Base-by-base conservation (phyloP, 2,329 filamentous ascomycete species). In the Fusarium dlaminii region DNA sequence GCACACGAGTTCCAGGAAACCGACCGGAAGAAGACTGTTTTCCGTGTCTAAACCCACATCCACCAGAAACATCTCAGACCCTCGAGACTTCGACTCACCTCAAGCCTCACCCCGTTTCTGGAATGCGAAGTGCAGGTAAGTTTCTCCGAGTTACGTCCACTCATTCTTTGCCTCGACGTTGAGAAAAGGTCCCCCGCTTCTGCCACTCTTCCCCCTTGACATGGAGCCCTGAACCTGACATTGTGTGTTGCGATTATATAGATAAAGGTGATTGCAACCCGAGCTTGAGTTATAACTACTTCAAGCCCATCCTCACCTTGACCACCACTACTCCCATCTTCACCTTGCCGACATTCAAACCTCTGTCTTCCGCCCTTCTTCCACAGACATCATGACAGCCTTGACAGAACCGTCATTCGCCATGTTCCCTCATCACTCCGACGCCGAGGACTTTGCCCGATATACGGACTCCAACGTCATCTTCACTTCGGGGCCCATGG, bases 381-480 rank as follows among this genome's bases (percentile, higher is more conserved):
- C 55, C 49, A 48, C 71, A 63, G 55, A 59, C 63, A 80, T 54
- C 56, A 81, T 81, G 80, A 72, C 78, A 64, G 73, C 80, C 61
- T 70, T 81, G 73, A 75, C 78, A 60, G 78, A 80, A 27, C 73
- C 80, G 24, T 68, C 72, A 55, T 80, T 75, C 64, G 70, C 69
- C 74, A 77, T 81, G 71, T 80, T 80, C 66, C 63, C 72, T 70
- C 74, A 76, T 61, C 77, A 78, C 34, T 68, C 70, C 68, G 81
- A 83, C 63, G 72, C 77, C 52, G 81, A 84, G 69, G 84, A 87
- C 71, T 85, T 83, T 79, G 79, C 75, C 49, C 84, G 85, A 66
- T 88, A 87, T 78, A 83, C 86, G 54, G 85, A 88, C 46, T 81
- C 58, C 18, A 84, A 84, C 34, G 68, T 75, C 75, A 72, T 80